Evolutionary conservation across 83 land plant species (phyloP).

Genomic region (Thuja plicata): DNA sequence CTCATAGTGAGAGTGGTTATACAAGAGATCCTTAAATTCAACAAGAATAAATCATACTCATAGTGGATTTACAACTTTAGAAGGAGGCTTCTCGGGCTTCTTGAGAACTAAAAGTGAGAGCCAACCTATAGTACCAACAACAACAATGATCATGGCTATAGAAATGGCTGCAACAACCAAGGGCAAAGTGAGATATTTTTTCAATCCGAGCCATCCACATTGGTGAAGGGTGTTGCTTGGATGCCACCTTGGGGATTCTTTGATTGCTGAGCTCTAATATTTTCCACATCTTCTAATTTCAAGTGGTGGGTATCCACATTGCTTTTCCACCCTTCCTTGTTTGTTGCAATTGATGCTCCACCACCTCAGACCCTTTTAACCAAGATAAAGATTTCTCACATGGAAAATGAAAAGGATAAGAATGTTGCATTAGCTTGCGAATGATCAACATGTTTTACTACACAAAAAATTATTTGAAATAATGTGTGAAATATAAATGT

Average conservation of each 20-base stretch:
- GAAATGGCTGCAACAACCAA: not conserved
- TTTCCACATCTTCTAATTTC: not conserved
- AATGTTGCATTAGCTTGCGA: too few relatives aligned
- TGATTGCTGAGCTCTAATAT: not conserved
- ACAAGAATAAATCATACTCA: too few relatives aligned
- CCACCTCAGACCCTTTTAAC: too few relatives aligned
- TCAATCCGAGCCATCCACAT: not conserved
- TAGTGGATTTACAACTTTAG: too few relatives aligned
- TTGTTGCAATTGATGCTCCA: not conserved
- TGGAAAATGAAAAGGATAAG: not conserved
- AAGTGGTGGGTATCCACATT: not conserved
- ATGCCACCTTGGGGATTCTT: constrained; percentile 3
- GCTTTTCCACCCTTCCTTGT: not conserved
- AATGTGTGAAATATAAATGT: not conserved
- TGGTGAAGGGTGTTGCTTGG: not conserved
- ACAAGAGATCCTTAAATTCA: too few relatives aligned
- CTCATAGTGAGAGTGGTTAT: too few relatives aligned
- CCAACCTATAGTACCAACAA: not conserved
- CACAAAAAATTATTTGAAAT: not conserved
- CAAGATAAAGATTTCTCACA: not conserved
- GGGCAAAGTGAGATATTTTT: not conserved
- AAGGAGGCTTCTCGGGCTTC: too few relatives aligned
- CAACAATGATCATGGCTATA: too few relatives aligned
- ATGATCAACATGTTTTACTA: not conserved
- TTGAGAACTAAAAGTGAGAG: too few relatives aligned